Base-by-base conservation (phyloP, 768 basidiomycete genomes). In the Collybia sordida region DNA sequence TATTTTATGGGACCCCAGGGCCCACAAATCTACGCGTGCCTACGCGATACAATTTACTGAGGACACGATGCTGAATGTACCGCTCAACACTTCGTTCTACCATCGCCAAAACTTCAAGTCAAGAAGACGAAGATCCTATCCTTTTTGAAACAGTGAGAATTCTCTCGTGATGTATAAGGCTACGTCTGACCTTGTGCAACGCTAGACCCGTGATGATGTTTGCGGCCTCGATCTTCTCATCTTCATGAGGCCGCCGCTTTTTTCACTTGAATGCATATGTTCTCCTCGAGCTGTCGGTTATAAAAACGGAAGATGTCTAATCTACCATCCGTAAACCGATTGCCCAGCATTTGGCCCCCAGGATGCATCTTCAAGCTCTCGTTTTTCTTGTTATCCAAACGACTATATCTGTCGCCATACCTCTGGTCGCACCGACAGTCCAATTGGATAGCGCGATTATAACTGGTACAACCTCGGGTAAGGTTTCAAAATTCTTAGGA, bases 391-490 rank as follows among this genome's bases (percentile, higher is more conserved):
- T 12, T 31, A 6, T 31, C 11, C 5, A 12, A 14, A 4, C 41
- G 25, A 43, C 15, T 34, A 45, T 46, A 24, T 40, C 23, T 12
- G 19, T 46, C 15, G 54, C 37, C 4, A 46, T 28, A 18, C 17
- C 47, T n/a, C 12, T 23, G 27, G 51, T 51, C 15, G 49, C 49
- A 14, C 71, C 75, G 0, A 68, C 68, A 4, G 71, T 79, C 11
- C 63, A 54, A 0, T 63, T 81, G 25, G 76, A 77, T 52, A 54
- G 60, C 22, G 80, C 70, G 2, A 74, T 69, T 11, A 64, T 82
- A 35, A 70, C 72, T 28, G 80, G 80, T 1, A 46, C 61, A 8
- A 59, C 59, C 3, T 63, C 69, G 35, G 71, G 69, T 1, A 38
- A 50, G 3, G 56, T 72, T 2, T 58, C 68, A 17, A 65, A 71